Conservation (phyloP, 441 rosid species). For the Populus hybrid region DNA sequence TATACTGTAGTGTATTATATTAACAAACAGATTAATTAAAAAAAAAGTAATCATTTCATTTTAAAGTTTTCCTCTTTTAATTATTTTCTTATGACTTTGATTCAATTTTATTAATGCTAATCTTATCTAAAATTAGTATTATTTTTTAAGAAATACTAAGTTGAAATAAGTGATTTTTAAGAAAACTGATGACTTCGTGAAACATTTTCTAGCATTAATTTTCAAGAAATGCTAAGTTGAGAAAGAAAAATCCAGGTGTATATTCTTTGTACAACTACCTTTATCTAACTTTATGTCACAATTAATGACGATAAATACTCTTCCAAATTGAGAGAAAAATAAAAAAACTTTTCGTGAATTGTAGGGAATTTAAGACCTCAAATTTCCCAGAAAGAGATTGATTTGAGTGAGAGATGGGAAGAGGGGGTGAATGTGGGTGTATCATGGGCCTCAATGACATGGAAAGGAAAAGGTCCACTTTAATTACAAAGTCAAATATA, state of each 20-base stretch:
- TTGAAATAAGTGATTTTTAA: neutral
- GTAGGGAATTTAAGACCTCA: neutral
- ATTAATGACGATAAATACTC: neutral
- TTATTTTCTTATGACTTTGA: no score
- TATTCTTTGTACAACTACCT: neutral
- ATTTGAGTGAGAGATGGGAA: neutral
- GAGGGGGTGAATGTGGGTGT: neutral
- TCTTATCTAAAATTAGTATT: neutral
- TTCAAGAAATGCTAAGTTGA: neutral
- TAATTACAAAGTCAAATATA: neutral
- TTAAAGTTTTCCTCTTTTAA: no score
- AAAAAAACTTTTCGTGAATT: neutral
- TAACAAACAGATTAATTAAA: no score
- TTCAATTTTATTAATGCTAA: no score
- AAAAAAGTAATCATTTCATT: no score
- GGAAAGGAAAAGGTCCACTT: neutral
- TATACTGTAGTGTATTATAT: no score
- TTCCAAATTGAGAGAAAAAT: no score
- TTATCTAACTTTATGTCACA: neutral
- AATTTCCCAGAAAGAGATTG: neutral
- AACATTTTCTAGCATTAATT: neutral
- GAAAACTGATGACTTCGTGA: no score
- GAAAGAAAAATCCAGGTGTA: neutral
- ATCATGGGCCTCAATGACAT: neutral
- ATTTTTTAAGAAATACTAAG: neutral